Evolutionary conservation across 345 rosid genomes (phyloP), one percentile per base, ranked within the genome.

Genomic region (Eucalyptus brandiana): DNA sequence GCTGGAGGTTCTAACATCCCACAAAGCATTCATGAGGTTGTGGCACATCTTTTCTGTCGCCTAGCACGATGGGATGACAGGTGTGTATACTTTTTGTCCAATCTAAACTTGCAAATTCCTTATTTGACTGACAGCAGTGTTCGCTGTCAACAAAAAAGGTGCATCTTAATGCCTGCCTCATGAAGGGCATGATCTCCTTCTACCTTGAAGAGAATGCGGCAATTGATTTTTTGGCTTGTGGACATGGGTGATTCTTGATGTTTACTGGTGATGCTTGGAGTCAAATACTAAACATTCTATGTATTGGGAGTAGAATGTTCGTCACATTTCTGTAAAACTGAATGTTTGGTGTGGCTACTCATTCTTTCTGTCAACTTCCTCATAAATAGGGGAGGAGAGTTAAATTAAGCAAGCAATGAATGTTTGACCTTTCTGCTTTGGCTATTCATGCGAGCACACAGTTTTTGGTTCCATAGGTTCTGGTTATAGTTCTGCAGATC

Each of bases 11-110:
- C 54, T 17, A 91, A 91, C 65, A 89, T 91, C 48, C 96, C 95
- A 32, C 88, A 90, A 91, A 94, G 94, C 42, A 72, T 93, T 86
- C 93, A 93, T 83, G 96, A 95, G 88, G 92, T 94, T 21, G 91
- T 95, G 81, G 97, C 96, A 89, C 94, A 93, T 91, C 94, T 95
- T 65, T 93, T 95, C 87, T 90, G 92, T 86, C 93, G 94, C 86
- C 96, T 95, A 87, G 95, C 97, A 7, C 93, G 91, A 80, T 95
- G 96, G 95, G 97, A 95, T 93, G 97, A 95, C 91, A 94, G 97
- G 96, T 95, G 72, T 58, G n/a, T 44, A 32, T 40, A 48, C 50
- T 85, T 48, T 83, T 26, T 17, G 16, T 47, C 47, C 21, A 19
- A 32, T 49, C n/a, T 60, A 81, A 62, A 87, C 88, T 53, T 48